Evolutionary conservation across 768 basidiomycete genomes (phyloP).

Genomic region (Gymnopilus junonius): DNA sequence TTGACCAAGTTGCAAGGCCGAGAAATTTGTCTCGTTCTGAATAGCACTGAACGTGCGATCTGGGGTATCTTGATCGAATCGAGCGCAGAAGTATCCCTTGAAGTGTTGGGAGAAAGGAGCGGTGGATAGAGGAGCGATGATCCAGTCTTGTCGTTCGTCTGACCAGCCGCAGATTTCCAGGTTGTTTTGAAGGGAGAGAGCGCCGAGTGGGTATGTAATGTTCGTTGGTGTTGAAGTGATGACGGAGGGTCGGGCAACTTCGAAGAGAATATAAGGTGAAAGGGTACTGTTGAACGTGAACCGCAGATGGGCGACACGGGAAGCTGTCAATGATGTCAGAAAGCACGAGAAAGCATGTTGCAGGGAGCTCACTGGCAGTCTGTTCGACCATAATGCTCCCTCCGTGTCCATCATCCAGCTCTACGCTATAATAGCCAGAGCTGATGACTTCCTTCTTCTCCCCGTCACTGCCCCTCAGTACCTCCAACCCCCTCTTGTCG

Average conservation of each 20-base stretch:
- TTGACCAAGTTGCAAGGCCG: constrained; percentile 24
- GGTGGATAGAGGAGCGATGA: constrained; percentile 61
- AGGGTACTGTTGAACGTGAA: constrained; percentile 57
- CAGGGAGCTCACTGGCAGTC: constrained; percentile 57
- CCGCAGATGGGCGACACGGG: constrained; percentile 74
- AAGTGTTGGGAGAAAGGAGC: constrained; percentile 42
- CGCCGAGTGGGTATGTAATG: constrained; percentile 58
- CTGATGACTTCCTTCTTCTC: constrained; percentile 56
- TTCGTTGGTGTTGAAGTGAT: constrained; percentile 55
- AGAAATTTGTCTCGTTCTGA: constrained; percentile 42
- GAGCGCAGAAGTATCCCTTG: constrained; percentile 62
- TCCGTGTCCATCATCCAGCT: constrained; percentile 55
- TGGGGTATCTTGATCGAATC: constrained; percentile 53
- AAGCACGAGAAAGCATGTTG: neutral
- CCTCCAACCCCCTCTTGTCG: constrained; percentile 57
- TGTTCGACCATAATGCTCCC: constrained; percentile 60
- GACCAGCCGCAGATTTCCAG: constrained; percentile 58
- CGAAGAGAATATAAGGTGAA: constrained; percentile 58
- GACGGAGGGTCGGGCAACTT: constrained; percentile 67
- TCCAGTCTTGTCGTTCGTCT: constrained; percentile 71
- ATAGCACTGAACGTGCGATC: constrained; percentile 46
- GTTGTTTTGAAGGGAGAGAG: constrained; percentile 41
- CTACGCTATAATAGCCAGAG: constrained; percentile 61
- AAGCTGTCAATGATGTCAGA: constrained; percentile 47
- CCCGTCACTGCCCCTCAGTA: constrained; percentile 36